Percentiles rank a stretch among this genome's conserved stretches.
Evolutionary conservation across 768 basidiomycete genomes (phyloP).

Genomic region (Kwoniella pini): DNA sequence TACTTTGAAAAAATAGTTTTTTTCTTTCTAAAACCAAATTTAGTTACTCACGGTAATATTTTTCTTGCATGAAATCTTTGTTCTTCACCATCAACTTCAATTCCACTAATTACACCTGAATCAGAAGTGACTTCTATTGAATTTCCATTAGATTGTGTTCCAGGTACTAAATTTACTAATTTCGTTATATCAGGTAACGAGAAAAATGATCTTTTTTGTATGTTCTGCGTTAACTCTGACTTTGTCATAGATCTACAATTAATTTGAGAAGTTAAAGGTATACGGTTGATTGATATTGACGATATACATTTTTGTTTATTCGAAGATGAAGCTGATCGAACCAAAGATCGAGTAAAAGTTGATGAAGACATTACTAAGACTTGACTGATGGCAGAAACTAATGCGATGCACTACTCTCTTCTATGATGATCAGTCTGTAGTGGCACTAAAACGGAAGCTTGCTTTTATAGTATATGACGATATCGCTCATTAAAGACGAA

Average conservation of each 20-base stretch:
- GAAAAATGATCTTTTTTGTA: conserved; percentile 18
- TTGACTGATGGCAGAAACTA: too few relatives aligned
- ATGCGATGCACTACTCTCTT: too few relatives aligned
- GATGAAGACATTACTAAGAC: not conserved
- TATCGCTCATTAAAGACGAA: too few relatives aligned
- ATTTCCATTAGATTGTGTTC: not conserved
- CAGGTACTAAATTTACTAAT: conserved; percentile 6
- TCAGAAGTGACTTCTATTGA: not conserved
- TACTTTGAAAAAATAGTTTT: too few relatives aligned
- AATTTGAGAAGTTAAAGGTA: too few relatives aligned
- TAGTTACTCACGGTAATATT: conserved; percentile 75
- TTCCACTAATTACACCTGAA: not conserved
- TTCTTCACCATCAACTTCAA: conserved; percentile 54
- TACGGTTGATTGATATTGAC: not conserved
- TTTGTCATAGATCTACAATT: too few relatives aligned
- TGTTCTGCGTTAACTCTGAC: too few relatives aligned
- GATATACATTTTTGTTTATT: not conserved
- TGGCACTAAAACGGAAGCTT: too few relatives aligned
- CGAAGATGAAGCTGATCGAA: not conserved
- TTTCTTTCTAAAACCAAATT: too few relatives aligned
- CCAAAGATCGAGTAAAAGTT: not conserved
- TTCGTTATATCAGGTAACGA: conserved; percentile 25
- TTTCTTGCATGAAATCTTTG: conserved; percentile 80
- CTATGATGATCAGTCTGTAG: too few relatives aligned
- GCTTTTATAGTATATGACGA: too few relatives aligned